Conservation (phyloP, 257 asterid species). For the Fraxinus anomala region DNA sequence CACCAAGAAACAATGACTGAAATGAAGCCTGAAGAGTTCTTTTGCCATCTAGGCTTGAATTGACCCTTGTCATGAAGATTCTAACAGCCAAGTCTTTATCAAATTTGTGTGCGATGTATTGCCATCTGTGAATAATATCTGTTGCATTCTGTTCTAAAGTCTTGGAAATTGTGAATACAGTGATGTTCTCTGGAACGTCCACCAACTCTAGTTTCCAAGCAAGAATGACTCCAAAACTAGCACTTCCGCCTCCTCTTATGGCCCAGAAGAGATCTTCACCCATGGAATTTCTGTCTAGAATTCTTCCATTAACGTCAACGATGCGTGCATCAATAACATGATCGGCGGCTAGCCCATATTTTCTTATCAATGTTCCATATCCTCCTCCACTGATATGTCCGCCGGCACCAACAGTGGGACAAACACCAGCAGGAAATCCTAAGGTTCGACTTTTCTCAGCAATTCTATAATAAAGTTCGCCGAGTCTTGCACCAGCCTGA, state of each 20-base stretch:
- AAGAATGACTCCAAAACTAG: background rate
- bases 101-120: background rate
- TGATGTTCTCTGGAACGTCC: background rate
- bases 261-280: background rate
- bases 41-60: background rate
- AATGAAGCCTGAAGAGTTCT: background rate
- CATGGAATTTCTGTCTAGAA: background rate
- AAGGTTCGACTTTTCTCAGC: background rate
- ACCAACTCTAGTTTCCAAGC: background rate
- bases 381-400: background rate
- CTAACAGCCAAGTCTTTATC: background rate
- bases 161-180: background rate
- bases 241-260: background rate
- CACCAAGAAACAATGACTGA: background rate
- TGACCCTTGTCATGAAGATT: background rate
- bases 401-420: background rate
- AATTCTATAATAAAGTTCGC: too few species aligned
- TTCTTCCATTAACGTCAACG: background rate
- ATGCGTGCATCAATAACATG: background rate
- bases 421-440: background rate
- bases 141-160: background rate
- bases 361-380: background rate
- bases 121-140: background rate
- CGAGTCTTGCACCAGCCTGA: too few species aligned
- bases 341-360: background rate